Percentiles rank a stretch among this genome's conserved stretches.
These are phyloP conservation scores for Eucalyptus tenuipes DNA, from an alignment of 345 rosid genomes.

Conservation along the genomic window DNA sequence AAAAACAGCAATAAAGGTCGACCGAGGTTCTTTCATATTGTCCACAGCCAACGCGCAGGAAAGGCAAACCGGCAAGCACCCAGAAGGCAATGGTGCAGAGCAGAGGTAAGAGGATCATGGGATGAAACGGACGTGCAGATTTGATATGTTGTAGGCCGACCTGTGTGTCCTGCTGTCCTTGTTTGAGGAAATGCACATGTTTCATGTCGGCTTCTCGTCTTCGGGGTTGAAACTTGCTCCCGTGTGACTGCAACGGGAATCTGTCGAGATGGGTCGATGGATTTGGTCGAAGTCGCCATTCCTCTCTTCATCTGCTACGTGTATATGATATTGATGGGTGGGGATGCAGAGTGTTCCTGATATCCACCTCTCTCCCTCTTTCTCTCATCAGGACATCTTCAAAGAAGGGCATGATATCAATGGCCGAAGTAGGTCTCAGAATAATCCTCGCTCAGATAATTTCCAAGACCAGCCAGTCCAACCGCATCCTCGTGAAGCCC, in stretches of 20 bases:
- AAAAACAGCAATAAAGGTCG: not conserved
- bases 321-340: not conserved
- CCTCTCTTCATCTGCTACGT: not conserved
- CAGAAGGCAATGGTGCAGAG: not conserved
- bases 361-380: not conserved
- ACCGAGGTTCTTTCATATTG: not conserved
- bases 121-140: not conserved
- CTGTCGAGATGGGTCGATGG: not conserved
- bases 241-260: not conserved
- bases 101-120: not conserved
- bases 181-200: not conserved
- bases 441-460: not conserved
- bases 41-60: not conserved
- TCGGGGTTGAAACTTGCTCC: not conserved
- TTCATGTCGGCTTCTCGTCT: not conserved
- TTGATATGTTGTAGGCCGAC: not conserved
- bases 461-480: not conserved
- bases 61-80: not conserved
- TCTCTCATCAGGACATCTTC: not conserved
- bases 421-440: not conserved
- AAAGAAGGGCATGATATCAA: not conserved
- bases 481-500: not conserved
- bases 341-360: not conserved
- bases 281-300: not conserved
- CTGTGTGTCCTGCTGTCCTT: accelerated